Base-by-base conservation (phyloP, 495 filamentous ascomycete genomes). In the Entonaema liquescens region DNA sequence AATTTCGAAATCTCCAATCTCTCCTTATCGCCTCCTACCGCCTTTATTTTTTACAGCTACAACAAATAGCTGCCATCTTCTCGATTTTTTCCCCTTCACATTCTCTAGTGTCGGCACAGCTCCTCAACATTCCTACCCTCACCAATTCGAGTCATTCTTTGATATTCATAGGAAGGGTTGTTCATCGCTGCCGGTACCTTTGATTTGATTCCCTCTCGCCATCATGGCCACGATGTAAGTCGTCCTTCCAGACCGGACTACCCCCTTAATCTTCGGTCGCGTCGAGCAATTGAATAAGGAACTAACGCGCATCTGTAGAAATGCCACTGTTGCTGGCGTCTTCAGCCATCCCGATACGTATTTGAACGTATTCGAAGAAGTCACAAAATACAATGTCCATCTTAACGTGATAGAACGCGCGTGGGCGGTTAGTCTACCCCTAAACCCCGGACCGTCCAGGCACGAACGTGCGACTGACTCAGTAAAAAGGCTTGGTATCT, bases 301-400 rank as follows among this genome's bases (percentile, higher is more conserved):
- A 57, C 75, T 79, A 64, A 82, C 70, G 55, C 8, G 15, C n/a
- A 7, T 25, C 47, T 9, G 15, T 29, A 89, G 87, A 83, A 89
- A 89, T 78, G 84, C 86, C 40, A 91, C 87, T 63, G 70, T 86
- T 36, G 67, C 82, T 29, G 72, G 85, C 42, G 82, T 83, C 29
- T 73, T 83, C 23, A 78, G 71, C 75, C 74, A 85, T 60, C 82
- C 89, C 5, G 83, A 86, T 29, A 87, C 89, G 63, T 97, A 93
- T 81, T 89, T 91, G 83, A 89, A 84, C 60, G 91, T 94, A 72
- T 96, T 93, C 80, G 89, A 96, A 65, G 92, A 95, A 74, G 90
- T 98, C 59, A 89, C 90, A 60, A 90, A 92, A 72, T 91, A 92
- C 84, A 96, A 95, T 86, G 84, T 96, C 55, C 87, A 95, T 52